Percentiles rank a stretch among this genome's conserved stretches.
Evolutionary conservation across 2,329 filamentous ascomycete genomes (phyloP).

Genomic region (Nannizzia gypsea): DNA sequence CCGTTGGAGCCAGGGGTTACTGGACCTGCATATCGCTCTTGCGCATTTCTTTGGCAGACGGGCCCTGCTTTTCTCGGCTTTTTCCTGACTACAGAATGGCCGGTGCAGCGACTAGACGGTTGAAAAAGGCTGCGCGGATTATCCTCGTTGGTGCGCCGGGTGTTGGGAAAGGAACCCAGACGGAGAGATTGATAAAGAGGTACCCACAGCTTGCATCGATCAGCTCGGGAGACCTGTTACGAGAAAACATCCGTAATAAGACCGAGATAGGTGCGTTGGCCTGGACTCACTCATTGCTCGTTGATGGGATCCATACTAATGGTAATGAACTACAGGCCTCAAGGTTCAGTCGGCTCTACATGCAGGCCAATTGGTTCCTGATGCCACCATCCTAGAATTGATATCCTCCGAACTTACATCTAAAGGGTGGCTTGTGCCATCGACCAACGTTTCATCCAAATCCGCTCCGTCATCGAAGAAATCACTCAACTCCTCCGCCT

Average conservation of each 20-base stretch:
- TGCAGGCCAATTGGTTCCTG: conserved; percentile 76
- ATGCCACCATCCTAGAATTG: conserved; percentile 80
- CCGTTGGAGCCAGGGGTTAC: neutral
- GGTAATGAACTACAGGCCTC: conserved; percentile 49
- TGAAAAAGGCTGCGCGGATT: conserved; percentile 73
- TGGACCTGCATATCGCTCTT: neutral
- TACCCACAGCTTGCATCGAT: conserved; percentile 86
- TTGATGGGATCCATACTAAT: conserved; percentile 7
- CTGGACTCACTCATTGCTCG: neutral
- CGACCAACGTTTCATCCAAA: conserved; percentile 33
- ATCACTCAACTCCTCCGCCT: conserved; percentile 58
- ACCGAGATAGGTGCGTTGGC: conserved; percentile 61
- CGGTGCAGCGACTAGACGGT: conserved; percentile 33
- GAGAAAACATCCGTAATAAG: conserved; percentile 80
- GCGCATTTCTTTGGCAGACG: neutral
- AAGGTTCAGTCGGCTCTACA: conserved; percentile 85
- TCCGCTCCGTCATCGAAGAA: conserved; percentile 25
- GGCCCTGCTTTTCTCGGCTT: neutral
- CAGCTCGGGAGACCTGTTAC: conserved; percentile 83
- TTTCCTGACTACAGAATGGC: conserved; percentile 6
- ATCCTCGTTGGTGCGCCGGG: conserved; percentile 95
- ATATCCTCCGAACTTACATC: conserved; percentile 80
- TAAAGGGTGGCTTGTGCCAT: conserved; percentile 64
- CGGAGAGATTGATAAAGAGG: conserved; percentile 69
- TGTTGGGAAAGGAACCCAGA: conserved; percentile 94